A percentile compares a stretch with the other conserved stretches of the same genome.
Conservation (phyloP, 2,329 filamentous ascomycete genomes). For the Penicillium sp. region DNA sequence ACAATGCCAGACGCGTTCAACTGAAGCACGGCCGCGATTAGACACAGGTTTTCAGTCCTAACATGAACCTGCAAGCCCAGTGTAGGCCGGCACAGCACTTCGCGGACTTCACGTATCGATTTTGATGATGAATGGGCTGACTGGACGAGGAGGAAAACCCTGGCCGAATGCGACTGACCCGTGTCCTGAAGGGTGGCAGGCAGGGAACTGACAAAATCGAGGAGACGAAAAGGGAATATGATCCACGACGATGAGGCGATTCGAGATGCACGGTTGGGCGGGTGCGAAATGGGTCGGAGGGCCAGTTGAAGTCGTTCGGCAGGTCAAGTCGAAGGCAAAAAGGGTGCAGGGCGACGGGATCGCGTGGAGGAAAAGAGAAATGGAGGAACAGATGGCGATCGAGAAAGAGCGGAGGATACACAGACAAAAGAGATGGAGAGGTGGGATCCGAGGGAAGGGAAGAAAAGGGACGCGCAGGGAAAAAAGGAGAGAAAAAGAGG, state of each 20-base stretch:
- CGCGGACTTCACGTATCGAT: background rate
- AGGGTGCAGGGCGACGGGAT: slow-evolving; percentile 18
- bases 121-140: background rate
- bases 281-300: slow-evolving; percentile 15
- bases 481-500: slow-evolving; percentile 28
- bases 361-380: slow-evolving; percentile 12
- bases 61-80: background rate
- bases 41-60: background rate
- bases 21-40: background rate
- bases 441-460: slow-evolving; percentile 12
- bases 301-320: background rate
- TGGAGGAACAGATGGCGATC: background rate
- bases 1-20: slow-evolving; percentile 16
- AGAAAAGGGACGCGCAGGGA: slow-evolving; percentile 17
- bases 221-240: background rate
- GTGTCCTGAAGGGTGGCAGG: slow-evolving; percentile 19
- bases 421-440: slow-evolving; percentile 12
- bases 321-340: slow-evolving; percentile 13
- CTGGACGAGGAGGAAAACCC: slow-evolving; percentile 10
- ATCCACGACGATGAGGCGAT: slow-evolving; percentile 10
- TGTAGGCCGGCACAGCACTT: background rate
- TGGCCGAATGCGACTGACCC: slow-evolving; percentile 16
- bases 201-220: slow-evolving; percentile 6
- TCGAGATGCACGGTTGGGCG: slow-evolving; percentile 2
- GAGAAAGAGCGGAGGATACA: slow-evolving; percentile 7